Conservation (phyloP, 176 grass and related monocot species). For the Cenchrus americanus region DNA sequence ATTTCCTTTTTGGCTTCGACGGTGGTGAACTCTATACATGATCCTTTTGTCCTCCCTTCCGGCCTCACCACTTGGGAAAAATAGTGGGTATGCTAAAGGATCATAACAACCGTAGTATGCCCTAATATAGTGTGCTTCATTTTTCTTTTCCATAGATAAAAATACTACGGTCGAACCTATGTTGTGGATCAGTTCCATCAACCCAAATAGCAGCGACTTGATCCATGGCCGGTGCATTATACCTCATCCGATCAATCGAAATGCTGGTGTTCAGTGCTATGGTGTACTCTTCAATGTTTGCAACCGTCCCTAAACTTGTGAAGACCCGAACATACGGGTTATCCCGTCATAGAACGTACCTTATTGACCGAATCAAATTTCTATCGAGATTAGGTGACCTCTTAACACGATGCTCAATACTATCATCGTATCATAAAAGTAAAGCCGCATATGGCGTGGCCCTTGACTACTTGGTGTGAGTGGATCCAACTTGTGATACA, state of each 20-base stretch:
- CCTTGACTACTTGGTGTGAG: too few species aligned
- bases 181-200: not conserved
- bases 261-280: not conserved
- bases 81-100: not conserved
- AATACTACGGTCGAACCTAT: not conserved
- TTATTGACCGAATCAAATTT: too few species aligned
- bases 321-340: too few species aligned
- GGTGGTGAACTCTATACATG: not conserved
- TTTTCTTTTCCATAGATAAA: not conserved
- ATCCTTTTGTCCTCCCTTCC: not conserved
- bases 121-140: not conserved
- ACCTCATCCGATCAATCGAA: not conserved
- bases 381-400: too few species aligned
- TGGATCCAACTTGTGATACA: too few species aligned
- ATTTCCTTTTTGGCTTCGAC: not conserved
- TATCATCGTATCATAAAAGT: too few species aligned
- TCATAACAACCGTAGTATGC: not conserved
- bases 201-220: not conserved
- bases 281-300: not conserved
- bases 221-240: not conserved
- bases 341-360: too few species aligned
- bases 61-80: not conserved
- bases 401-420: too few species aligned
- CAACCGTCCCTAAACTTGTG: too few species aligned
- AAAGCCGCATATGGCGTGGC: too few species aligned